Base-by-base conservation (phyloP, 805 yeast species). In the Candida sakaeoensis region DNA sequence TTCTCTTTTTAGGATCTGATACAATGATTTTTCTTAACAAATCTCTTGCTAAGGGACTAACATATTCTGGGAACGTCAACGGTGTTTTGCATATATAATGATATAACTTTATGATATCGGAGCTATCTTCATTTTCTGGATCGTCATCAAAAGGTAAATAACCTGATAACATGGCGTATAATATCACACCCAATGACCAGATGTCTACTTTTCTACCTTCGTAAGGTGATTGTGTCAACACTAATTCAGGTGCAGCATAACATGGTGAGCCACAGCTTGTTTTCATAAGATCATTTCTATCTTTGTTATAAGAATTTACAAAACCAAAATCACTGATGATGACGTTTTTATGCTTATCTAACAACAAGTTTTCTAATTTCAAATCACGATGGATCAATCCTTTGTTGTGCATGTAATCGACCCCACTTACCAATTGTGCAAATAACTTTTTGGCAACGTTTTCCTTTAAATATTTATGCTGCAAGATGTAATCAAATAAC, bases 201-300 rank as follows among this genome's bases (percentile, higher is more conserved):
- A 90, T 84, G 63, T 93, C 99, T 23, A 88, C 97, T 61, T 88
- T 89, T 46, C 88, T 77, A 16, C 96, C 97, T 50, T 85, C 88
- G 58, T 93, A 93, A 12, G 95, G 89, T 39, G 80, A 76, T 47
- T 81, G 86, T 9, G 91, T 83, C 22, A 89, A 82, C 3, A 93
- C 99, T 42, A 93, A 67, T 58, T 93, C 99, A 0, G 99, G 99
- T 1, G 99, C 99, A 0, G 99, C 99, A 61, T 91, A 91, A 60
- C 99, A 91, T 1, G 99, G 99, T 2, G 96, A 87, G 1, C 99
- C 99, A 61, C 99, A 91, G 26, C 90, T 79, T 1, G 98, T 91
- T 57, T 81, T 82, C 98, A 91, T 93, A 33, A 87, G 66, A 58
- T 88, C 96, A 48, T 74, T 58, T 40, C 63, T 74, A 15, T 72